Percentiles rank a stretch among this genome's conserved stretches.
Evolutionary conservation across 2,329 filamentous ascomycete species (phyloP).

Genomic region (Hyphodiscus sp.): DNA sequence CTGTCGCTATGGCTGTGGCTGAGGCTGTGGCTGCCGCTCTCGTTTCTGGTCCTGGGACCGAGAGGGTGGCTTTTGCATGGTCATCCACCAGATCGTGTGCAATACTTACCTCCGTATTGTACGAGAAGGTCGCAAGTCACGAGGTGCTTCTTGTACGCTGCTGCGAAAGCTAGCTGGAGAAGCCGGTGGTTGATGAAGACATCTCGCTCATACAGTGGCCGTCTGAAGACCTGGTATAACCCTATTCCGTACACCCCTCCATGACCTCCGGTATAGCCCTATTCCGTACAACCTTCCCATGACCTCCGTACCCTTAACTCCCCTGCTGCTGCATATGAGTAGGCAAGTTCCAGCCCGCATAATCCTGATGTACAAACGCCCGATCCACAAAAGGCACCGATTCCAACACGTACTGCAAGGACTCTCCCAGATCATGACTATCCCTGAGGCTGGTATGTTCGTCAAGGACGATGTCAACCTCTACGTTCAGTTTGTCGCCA

Average conservation of each 20-base stretch:
- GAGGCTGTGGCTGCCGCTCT: too few relatives aligned
- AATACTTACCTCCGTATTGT: too few relatives aligned
- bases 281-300: background rate
- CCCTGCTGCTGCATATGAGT: slow-evolving; percentile 32
- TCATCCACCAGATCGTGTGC: too few relatives aligned
- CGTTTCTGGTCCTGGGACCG: too few relatives aligned
- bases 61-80: too few relatives aligned
- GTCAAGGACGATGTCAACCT: slow-evolving; percentile 53
- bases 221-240: background rate
- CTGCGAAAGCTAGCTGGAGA: too few relatives aligned
- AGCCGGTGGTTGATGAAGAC: too few relatives aligned
- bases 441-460: slow-evolving; percentile 44
- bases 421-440: slow-evolving; percentile 56
- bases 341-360: slow-evolving; percentile 30
- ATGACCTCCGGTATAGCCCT: background rate
- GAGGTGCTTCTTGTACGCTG: too few relatives aligned
- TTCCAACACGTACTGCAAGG: slow-evolving; percentile 55
- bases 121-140: too few relatives aligned
- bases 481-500: slow-evolving; percentile 56
- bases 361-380: slow-evolving; percentile 37
- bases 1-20: too few relatives aligned
- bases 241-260: background rate
- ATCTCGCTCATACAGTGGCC: background rate
- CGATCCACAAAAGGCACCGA: slow-evolving; percentile 36
- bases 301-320: slow-evolving; percentile 9